A percentile compares a stretch with the other conserved stretches of the same genome.
These are phyloP conservation scores for Coriaria nepalensis DNA, from an alignment of 306 rosid genomes.

Conservation along the genomic window DNA sequence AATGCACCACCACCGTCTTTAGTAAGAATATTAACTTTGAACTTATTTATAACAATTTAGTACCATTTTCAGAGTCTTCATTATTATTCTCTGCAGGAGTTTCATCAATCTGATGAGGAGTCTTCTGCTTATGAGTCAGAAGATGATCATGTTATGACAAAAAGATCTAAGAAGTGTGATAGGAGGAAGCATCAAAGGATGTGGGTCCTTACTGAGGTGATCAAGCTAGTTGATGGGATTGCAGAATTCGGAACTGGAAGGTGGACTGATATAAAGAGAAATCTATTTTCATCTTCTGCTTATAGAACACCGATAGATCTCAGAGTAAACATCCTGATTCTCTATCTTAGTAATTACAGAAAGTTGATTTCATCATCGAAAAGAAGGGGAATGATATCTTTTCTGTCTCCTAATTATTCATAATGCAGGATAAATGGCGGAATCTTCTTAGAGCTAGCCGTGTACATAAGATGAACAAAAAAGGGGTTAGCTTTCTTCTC, in stretches of 20 bases:
- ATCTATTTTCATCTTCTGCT: slow-evolving; percentile 47
- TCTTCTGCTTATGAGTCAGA: slow-evolving; percentile 35
- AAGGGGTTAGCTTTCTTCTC: slow-evolving; percentile 39
- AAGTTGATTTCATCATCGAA: too few relatives aligned
- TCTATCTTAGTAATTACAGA: slow-evolving; percentile 6
- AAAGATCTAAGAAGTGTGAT: slow-evolving; percentile 40
- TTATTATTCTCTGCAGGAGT: slow-evolving; percentile 20
- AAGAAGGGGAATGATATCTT: not conserved
- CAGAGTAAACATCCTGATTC: slow-evolving; percentile 42
- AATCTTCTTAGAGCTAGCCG: slow-evolving; percentile 66
- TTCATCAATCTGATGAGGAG: slow-evolving; percentile 30
- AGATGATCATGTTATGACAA: slow-evolving; percentile 26
- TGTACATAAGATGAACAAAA: slow-evolving; percentile 28
- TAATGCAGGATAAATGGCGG: slow-evolving; percentile 92
- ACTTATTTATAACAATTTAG: not conserved
- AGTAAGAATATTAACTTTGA: too few relatives aligned
- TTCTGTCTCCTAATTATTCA: slow-evolving; percentile 11
- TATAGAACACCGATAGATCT: slow-evolving; percentile 94
- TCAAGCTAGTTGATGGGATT: slow-evolving; percentile 77
- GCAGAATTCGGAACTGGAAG: slow-evolving; percentile 88
- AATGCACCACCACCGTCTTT: slow-evolving; percentile 17
- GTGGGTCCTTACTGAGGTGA: slow-evolving; percentile 76
- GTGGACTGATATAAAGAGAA: slow-evolving; percentile 79
- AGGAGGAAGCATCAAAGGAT: slow-evolving; percentile 88
- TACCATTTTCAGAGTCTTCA: slow-evolving; percentile 5